Evolutionary conservation across 1,284 basidiomycete species (phyloP).

Genomic region (Coriolopsis trogii): DNA sequence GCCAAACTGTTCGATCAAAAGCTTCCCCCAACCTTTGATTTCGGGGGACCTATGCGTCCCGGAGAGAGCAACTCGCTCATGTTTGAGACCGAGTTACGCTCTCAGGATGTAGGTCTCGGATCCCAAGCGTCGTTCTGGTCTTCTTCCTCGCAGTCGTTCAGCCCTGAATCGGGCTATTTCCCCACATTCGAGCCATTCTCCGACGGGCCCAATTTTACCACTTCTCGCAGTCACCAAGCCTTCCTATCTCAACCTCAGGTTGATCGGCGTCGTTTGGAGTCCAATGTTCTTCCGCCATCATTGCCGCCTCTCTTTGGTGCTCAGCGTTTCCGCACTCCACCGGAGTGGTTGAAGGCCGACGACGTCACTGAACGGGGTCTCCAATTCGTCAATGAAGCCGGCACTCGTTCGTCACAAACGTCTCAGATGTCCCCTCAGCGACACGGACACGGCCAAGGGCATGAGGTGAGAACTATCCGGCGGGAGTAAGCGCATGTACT

Average conservation of each 20-base stretch:
- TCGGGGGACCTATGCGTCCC: constrained; percentile 33
- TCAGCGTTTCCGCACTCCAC: constrained; percentile 31
- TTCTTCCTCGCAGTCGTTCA: constrained; percentile 32
- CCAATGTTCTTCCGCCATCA: constrained; percentile 19
- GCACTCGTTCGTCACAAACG: constrained; percentile 23
- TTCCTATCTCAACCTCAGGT: constrained; percentile 34
- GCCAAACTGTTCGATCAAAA: constrained; percentile 60
- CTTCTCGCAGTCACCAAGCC: constrained; percentile 37
- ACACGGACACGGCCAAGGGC: constrained; percentile 32
- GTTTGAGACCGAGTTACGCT: constrained; percentile 35
- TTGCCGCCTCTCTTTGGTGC: constrained; percentile 29
- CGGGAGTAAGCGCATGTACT: constrained; percentile 1
- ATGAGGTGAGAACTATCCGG: constrained; percentile 38
- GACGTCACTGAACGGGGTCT: constrained; percentile 27
- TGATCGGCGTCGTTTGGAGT: constrained; percentile 28
- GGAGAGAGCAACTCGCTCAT: constrained; percentile 32
- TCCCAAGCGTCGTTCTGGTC: constrained; percentile 26
- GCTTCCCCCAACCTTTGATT: constrained; percentile 52
- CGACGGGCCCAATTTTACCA: constrained; percentile 41
- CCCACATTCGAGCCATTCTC: constrained; percentile 57
- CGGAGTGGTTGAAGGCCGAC: constrained; percentile 39
- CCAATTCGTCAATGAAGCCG: constrained; percentile 21
- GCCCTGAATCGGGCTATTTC: constrained; percentile 38
- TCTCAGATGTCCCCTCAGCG: constrained; percentile 16
- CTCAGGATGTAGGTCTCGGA: constrained; percentile 22